These are phyloP conservation scores for Mortierella claussenii DNA, from an alignment of 192 early-diverging fungal species.

Conservation along the genomic window DNA sequence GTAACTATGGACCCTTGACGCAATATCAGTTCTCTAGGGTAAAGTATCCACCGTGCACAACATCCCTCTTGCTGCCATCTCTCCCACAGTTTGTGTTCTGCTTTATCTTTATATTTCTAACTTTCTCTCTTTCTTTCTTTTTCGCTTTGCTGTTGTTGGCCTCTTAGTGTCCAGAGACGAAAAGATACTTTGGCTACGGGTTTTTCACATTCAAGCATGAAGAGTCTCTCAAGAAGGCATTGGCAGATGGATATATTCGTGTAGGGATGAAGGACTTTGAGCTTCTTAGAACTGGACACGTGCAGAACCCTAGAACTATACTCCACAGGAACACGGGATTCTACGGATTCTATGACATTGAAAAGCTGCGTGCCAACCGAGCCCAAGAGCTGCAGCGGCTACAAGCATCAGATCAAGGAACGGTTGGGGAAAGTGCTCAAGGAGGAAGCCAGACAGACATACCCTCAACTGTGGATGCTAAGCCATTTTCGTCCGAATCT, in stretches of 20 bases:
- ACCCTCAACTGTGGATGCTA: not conserved
- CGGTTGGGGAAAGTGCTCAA: too few species aligned
- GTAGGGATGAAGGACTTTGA: constrained; percentile 43
- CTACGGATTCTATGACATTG: constrained; percentile 20
- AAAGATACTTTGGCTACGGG: constrained; percentile 48
- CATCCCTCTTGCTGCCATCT: too few species aligned
- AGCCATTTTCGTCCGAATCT: not conserved
- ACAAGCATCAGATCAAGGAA: not conserved
- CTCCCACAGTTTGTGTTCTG: too few species aligned
- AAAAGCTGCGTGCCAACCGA: constrained; percentile 22
- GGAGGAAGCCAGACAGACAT: too few species aligned
- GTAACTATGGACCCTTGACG: constrained; percentile 35
- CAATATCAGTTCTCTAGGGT: constrained; percentile 49
- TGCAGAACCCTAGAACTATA: constrained; percentile 1
- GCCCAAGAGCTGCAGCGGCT: not conserved
- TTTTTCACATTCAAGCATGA: constrained; percentile 44
- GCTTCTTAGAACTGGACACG: constrained; percentile 20
- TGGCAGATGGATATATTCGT: constrained; percentile 34
- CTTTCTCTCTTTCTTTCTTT: not conserved
- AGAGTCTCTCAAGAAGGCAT: constrained; percentile 37
- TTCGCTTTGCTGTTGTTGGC: not conserved
- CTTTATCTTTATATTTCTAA: not conserved
- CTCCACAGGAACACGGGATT: constrained; percentile 31
- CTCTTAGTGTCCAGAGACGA: constrained; percentile 51
- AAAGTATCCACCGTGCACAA: not conserved